These are phyloP conservation scores for Amanita fuliginea DNA, from an alignment of 768 basidiomycete genomes.

Conservation along the genomic window DNA sequence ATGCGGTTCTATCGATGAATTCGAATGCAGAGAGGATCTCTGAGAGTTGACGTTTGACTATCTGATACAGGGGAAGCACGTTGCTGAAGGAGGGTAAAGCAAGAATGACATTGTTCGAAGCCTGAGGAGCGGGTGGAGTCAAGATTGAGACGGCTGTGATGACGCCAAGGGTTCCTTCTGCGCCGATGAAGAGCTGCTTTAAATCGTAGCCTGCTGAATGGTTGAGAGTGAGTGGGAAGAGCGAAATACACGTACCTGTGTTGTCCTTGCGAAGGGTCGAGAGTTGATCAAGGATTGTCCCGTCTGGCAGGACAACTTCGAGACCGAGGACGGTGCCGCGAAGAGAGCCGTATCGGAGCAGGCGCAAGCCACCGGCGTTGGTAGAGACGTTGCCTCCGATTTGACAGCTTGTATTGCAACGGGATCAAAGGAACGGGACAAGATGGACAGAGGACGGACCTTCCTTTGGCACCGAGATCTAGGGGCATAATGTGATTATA, in stretches of 20 bases:
- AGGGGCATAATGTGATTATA: slow-evolving; percentile 94
- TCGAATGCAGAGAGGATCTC: slow-evolving; percentile 98
- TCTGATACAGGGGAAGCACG: slow-evolving; percentile 76
- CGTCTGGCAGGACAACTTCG: slow-evolving; percentile 93
- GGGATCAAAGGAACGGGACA: not conserved
- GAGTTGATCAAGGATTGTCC: slow-evolving; percentile 80
- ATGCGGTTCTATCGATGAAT: slow-evolving; percentile 82
- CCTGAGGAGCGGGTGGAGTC: slow-evolving; percentile 71
- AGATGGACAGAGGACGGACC: slow-evolving; percentile 30
- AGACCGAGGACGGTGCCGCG: slow-evolving; percentile 93
- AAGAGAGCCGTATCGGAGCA: slow-evolving; percentile 89
- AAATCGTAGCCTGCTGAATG: slow-evolving; percentile 74
- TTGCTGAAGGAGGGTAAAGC: slow-evolving; percentile 81
- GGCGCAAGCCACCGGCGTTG: slow-evolving; percentile 93
- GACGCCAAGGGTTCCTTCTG: slow-evolving; percentile 92
- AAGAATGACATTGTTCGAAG: slow-evolving; percentile 87
- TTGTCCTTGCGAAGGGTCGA: slow-evolving; percentile 95
- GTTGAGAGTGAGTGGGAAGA: not conserved
- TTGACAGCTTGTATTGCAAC: slow-evolving; percentile 57
- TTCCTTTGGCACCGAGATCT: slow-evolving; percentile 93
- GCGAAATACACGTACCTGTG: slow-evolving; percentile 49
- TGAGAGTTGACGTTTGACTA: slow-evolving; percentile 71
- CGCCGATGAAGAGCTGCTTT: slow-evolving; percentile 96
- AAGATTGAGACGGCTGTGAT: slow-evolving; percentile 94
- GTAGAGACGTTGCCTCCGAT: slow-evolving; percentile 97